Conservation (phyloP, 768 basidiomycete species). For the Amanita brunnescens region DNA sequence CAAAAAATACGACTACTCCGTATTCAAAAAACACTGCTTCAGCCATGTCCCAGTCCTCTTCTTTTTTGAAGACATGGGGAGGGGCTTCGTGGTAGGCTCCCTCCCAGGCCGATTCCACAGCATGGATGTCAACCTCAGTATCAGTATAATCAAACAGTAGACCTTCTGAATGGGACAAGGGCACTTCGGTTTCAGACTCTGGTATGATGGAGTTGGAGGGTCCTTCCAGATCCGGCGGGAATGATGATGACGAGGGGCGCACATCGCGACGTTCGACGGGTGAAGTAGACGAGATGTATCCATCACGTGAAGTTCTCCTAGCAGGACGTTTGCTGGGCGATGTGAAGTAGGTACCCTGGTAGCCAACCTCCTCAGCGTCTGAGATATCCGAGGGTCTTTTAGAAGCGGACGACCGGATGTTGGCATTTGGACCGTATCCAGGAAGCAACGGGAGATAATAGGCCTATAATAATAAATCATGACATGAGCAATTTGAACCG, state of each 20-base stretch:
- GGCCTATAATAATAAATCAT: constrained; percentile 40
- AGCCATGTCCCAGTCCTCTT: constrained; percentile 41
- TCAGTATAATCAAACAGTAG: neutral
- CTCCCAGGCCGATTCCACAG: neutral
- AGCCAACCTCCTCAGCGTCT: constrained; percentile 85
- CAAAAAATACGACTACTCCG: constrained; percentile 91
- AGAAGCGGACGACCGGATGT: constrained; percentile 76
- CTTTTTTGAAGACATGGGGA: constrained; percentile 13
- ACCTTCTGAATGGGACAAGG: neutral
- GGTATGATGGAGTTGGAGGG: neutral
- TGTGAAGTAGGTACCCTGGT: constrained; percentile 78
- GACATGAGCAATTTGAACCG: constrained; percentile 2
- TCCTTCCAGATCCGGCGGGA: neutral
- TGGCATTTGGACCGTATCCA: constrained; percentile 80
- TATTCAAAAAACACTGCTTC: constrained; percentile 80
- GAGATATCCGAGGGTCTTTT: constrained; percentile 53
- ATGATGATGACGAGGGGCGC: neutral
- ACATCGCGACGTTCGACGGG: constrained; percentile 26
- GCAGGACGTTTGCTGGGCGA: constrained; percentile 23
- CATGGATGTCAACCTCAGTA: neutral
- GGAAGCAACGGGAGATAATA: constrained; percentile 89
- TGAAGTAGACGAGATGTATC: constrained; percentile 54
- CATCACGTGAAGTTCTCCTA: constrained; percentile 30
- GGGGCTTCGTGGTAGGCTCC: constrained; percentile 6
- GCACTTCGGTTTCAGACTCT: constrained; percentile 2